A percentile compares a stretch with the other conserved stretches of the same genome.
These are phyloP conservation scores for Trametes gibbosa DNA, from an alignment of 768 basidiomycete genomes.

Conservation along the genomic window DNA sequence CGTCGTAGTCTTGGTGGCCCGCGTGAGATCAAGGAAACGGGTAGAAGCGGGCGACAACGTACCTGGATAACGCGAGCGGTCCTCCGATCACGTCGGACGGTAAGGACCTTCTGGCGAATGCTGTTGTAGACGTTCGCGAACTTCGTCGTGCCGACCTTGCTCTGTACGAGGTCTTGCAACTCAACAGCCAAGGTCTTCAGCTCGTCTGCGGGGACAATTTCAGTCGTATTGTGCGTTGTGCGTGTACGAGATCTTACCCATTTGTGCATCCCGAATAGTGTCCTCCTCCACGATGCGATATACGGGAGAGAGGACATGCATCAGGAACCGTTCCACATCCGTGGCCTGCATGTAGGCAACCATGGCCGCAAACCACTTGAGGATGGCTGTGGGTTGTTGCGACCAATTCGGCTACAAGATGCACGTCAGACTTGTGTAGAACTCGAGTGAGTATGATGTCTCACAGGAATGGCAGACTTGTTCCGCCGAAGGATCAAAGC, in stretches of 20 bases:
- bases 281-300: conserved; percentile 89
- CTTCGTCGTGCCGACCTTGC: conserved; percentile 82
- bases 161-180: conserved; percentile 82
- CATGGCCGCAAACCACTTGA: conserved; percentile 97
- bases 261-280: conserved; percentile 70
- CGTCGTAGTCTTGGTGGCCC: conserved; percentile 46
- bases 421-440: conserved; percentile 6
- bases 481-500: conserved; percentile 71
- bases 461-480: conserved; percentile 44
- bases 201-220: conserved; percentile 53
- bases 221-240: background rate
- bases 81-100: conserved; percentile 70
- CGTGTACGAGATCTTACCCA: conserved; percentile 51
- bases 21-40: background rate
- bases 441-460: conserved; percentile 19
- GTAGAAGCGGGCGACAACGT: conserved; percentile 7
- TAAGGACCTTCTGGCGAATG: conserved; percentile 69
- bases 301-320: conserved; percentile 83
- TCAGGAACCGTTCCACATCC: conserved; percentile 64
- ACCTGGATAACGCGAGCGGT: conserved; percentile 48
- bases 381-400: conserved; percentile 70
- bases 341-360: conserved; percentile 60
- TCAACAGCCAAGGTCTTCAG: conserved; percentile 79
- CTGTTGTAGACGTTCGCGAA: conserved; percentile 79
- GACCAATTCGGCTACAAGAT: conserved; percentile 70